Base-by-base conservation (phyloP, 2,329 filamentous ascomycete genomes). In the Fusarium napiforme region DNA sequence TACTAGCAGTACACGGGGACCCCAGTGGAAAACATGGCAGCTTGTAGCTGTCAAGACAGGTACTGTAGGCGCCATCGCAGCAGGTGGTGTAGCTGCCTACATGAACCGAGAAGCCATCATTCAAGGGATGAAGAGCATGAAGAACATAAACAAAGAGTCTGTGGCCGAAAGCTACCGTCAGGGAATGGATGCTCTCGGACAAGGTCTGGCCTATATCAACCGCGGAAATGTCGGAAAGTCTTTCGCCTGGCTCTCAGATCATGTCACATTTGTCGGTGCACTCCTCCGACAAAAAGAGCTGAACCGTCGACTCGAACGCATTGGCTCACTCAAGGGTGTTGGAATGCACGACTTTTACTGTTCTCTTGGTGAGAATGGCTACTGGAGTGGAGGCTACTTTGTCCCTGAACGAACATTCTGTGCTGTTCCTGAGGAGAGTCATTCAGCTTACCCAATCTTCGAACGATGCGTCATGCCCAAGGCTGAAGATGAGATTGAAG, bases 201-300 rank as follows among this genome's bases (percentile, higher is more conserved):
- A 89, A 68, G 87, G 87, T 4, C 82, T 89, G 14, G 87, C 87
- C 16, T 89, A 90, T 71, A 84, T 90, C 78, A 89, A 89, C 78
- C 83, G 87, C 11, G 87, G 87, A 19, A 89, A 87, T 46, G 87
- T 90, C 5, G 91, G 91, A 5, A 87, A 90, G 61, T 93, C 93
- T 2, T 92, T 94, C 74, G 88, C 87, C 23, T 97, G 94, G 91
- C 89, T 95, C 8, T 91, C 92, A 0, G 93, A 92, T 21, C 95
- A 97, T 81, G 89, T 97, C 58, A 93, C 94, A 40, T 97, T 97
- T 77, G 92, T 97, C 3, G 93, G 94, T 0, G 92, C 93, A 50
- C 86, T 97, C 5, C 88, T 94, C 73, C 91, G 93, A 60, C 90
- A 90, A 21, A 90, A 92, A 39, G 93, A 96, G 76, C 83, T 97